Base-by-base conservation (phyloP, 441 rosid genomes). In the Capsella rubella region DNA sequence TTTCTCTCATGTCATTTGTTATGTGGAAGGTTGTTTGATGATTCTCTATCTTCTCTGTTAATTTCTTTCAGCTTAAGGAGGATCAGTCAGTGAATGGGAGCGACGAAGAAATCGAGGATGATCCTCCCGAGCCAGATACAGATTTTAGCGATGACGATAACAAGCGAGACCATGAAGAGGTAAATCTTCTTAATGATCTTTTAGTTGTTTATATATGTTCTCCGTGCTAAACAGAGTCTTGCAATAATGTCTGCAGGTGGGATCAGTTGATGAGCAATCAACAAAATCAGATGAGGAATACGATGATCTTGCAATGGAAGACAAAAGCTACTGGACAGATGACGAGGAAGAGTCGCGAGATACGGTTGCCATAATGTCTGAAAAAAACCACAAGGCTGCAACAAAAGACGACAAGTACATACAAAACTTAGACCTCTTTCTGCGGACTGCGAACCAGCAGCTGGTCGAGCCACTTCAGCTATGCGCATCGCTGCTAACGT, bases 191-290 rank as follows among this genome's bases (percentile, higher is more conserved):
- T 37, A 42, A 32, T 70, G 47, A 10, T 61, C 14, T 13, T 54
- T 52, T 62, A 9, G 13, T 3, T 21, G 8, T 14, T 60, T 42
- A 37, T 18, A 37, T 18, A 8, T 14, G 8, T 13, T 39, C 8
- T 21, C 7, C 29, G 27, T 40, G 65, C 18, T 13, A 27, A 16
- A 6, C 21, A 39, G 46, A 18, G 49, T 61, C 10, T 60, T 42
- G 37, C 5, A 18, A 40, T 42, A 35, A 69, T 39, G 1, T 9
- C 1, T 32, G 18, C 69, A 95, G 98, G 80, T 89, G 21, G 99
- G 99, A 3, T 95, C 98, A 1, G 98, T 95, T 29, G 99, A 95
- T n/a, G 98, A 95, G 87, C 92, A 90, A 65, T 92, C 93, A 2
- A 88, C 97, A 34, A 90, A 90, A 71, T 89, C 98, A 3, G 99